Evolutionary conservation across 257 asterid genomes (phyloP).

Genomic region (Solanum etuberosum): DNA sequence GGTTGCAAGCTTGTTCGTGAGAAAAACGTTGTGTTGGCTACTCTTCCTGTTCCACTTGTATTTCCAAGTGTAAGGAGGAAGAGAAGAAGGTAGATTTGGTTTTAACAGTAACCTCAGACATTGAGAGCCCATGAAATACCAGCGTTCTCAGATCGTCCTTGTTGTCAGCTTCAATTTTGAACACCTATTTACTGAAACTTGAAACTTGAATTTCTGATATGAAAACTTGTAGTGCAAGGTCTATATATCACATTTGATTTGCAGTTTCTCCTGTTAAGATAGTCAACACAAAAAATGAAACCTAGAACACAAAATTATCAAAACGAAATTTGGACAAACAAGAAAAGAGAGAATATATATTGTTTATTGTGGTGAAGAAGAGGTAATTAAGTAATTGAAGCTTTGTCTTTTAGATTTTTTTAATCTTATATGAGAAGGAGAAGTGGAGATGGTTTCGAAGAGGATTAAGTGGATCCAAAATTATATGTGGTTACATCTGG

Average conservation of each 20-base stretch:
- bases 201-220: not conserved
- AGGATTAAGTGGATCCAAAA: not conserved
- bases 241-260: not conserved
- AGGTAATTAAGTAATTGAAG: not conserved
- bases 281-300: not conserved
- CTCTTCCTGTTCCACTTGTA: slow-evolving; percentile 62
- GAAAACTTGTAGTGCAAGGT: not conserved
- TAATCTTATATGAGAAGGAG: not conserved
- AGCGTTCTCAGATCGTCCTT: not conserved
- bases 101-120: not conserved
- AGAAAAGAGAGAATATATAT: not conserved
- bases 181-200: not conserved
- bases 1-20: slow-evolving; percentile 72
- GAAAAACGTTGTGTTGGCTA: slow-evolving; percentile 29
- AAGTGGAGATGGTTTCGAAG: not conserved
- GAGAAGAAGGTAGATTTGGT: slow-evolving; percentile 13
- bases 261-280: not conserved
- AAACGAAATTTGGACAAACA: not conserved
- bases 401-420: not conserved
- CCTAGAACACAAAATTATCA: not conserved
- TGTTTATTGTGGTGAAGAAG: not conserved
- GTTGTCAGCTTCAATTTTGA: not conserved
- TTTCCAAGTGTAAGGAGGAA: slow-evolving; percentile 32
- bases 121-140: not conserved
- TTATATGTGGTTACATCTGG: too few species aligned